Conservation (phyloP, 2,329 filamentous ascomycete genomes). For the Elsinoe perseae region DNA sequence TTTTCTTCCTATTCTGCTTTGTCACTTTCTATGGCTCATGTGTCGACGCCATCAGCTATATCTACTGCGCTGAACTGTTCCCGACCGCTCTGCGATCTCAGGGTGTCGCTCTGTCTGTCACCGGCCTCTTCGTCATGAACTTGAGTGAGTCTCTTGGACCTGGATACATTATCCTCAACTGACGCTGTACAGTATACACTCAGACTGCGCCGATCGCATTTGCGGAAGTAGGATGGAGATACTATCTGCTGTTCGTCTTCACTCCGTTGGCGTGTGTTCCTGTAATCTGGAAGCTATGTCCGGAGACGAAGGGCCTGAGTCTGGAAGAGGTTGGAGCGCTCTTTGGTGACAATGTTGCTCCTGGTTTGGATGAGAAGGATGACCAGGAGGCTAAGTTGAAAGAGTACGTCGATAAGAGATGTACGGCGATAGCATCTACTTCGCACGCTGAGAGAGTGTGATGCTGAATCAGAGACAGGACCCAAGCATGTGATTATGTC, state of each 20-base stretch:
- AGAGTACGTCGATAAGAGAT: background rate
- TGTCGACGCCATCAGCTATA: conserved; percentile 42
- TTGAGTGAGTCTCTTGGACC: background rate
- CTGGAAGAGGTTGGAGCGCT: background rate
- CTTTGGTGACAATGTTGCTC: background rate
- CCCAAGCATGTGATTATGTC: background rate
- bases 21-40: conserved; percentile 37
- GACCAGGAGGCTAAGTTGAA: background rate
- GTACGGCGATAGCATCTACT: background rate
- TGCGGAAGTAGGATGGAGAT: background rate
- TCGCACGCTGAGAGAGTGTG: background rate
- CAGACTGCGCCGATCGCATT: background rate
- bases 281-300: background rate
- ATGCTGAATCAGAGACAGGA: background rate
- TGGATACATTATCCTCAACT: background rate
- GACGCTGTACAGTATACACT: background rate
- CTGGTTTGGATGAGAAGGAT: background rate
- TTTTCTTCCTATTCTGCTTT: conserved; percentile 37
- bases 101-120: conserved; percentile 26
- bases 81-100: conserved; percentile 35
- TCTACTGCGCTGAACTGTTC: conserved; percentile 42
- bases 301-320: background rate
- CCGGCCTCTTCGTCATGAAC: background rate
- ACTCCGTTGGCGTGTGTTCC: background rate
- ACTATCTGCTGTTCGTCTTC: background rate